Evolutionary conservation across 192 early-diverging fungal genomes (phyloP), one percentile per base, ranked within the genome.

Genomic region (Backusella mclennaniae): DNA sequence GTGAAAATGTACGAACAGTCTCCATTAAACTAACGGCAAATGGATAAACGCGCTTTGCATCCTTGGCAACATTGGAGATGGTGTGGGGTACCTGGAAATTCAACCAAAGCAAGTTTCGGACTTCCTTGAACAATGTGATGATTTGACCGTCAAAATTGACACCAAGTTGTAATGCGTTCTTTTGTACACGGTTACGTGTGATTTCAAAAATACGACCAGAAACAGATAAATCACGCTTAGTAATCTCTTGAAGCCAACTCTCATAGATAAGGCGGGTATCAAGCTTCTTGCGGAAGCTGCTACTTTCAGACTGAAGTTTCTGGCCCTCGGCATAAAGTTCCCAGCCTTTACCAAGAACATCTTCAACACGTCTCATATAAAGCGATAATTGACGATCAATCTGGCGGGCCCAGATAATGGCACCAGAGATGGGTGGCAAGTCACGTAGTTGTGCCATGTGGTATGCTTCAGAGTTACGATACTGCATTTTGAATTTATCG

Each of bases 121-220:
- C 97, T 84, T 99, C 98, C 85, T 99, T 99, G 87, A 99, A 99
- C 69, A 99, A 84, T 0, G 96, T 94, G 71, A 99, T 96, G 73
- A 96, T 91, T 80, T 97, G 95, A 1, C 89, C 84, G 76, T 99
- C 98, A 84, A 99, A 99, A 79, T 96, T 97, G 74, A 99, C 90
- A 67, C 88, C 88, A 8, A 99, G 88, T 78, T 95, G 92, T 36
- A 95, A 86, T 11, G 88, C 69, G 72, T 91, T 88, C 23, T 89
- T 90, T 35, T 89, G 86, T 0, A 94, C 92, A 42, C 96, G 90
- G 67, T 92, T 94, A 29, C 91, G 88, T 2, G 90, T 89, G 56
- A 99, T 94, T 79, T 93, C 87, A 79, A 99, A 99, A 53, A 99
- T 90, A 53, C 94, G 92, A 0, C 97, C 96, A 12, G 91, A 86